Evolutionary conservation across 2,329 filamentous ascomycete genomes (phyloP).

Genomic region (Botrytis deweyae): DNA sequence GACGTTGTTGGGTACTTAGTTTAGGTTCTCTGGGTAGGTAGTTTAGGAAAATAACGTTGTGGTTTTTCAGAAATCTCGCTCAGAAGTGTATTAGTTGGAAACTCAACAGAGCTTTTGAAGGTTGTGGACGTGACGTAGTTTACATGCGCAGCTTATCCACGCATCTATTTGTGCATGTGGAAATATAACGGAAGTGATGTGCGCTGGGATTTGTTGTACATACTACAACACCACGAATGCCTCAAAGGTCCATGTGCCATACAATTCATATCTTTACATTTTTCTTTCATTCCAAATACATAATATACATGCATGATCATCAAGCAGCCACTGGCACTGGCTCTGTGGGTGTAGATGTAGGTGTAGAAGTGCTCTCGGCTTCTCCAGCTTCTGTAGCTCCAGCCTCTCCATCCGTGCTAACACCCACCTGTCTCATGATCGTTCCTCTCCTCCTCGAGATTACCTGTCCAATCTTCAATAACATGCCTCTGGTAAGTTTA

Average conservation of each 20-base stretch:
- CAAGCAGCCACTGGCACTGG: constrained; percentile 21
- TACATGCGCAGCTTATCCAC: neutral
- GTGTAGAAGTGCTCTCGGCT: neutral
- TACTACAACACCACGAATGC: constrained; percentile 33
- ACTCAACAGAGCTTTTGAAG: neutral
- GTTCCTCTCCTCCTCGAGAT: constrained; percentile 36
- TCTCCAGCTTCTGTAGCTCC: neutral
- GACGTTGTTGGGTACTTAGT: constrained; percentile 40
- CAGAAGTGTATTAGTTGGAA: neutral
- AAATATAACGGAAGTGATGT: constrained; percentile 22
- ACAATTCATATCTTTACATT: constrained; percentile 19
- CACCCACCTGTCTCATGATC: constrained; percentile 27
- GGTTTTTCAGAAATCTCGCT: neutral
- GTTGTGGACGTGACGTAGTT: neutral
- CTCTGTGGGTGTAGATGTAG: constrained; percentile 6
- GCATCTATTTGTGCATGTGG: neutral
- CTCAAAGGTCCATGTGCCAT: constrained; percentile 6
- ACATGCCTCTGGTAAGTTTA: constrained; percentile 36
- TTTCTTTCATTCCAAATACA: constrained; percentile 27
- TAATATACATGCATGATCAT: constrained; percentile 35
- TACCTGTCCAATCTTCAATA: constrained; percentile 38
- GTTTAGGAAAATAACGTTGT: neutral
- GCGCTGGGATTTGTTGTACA: constrained; percentile 18
- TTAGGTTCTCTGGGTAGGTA: neutral
- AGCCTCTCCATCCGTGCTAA: constrained; percentile 14